Base-by-base conservation (phyloP, 2,329 filamentous ascomycete species). In the Gnomoniopsis sp. region DNA sequence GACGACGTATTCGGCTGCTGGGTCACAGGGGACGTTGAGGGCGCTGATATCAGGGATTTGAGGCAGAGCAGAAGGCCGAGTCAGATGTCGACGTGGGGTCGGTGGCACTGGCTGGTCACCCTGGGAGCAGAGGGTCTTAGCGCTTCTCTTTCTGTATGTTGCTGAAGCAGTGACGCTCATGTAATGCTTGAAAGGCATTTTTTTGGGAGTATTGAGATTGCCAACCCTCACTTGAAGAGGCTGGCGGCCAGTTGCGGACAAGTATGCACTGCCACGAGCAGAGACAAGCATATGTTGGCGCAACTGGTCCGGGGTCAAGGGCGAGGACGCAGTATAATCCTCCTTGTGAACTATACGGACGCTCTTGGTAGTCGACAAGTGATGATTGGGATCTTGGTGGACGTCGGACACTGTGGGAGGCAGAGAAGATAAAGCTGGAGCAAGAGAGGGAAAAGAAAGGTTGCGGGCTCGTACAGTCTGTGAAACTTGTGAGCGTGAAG, bases 1-100 rank as follows among this genome's bases (percentile, higher is more conserved):
- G 55, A 99, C 86, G 4, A 89, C 88, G 66, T 97, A 97, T 65
- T 96, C 91, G 56, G 88, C 85, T 21, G 83, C 82, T 1, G 80
- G 78, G 62, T 93, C 89, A 50, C 86, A 78, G 0, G 85, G 80
- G 0, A 96, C 79, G 4, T 81, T 77, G 47, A 96, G 78, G 53
- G 87, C 80, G 72, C 86, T 85, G 54, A 96, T 85, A 63, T 92
- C 87, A 10, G 93, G 93, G 6, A 80, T 76, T 59, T 88, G 85
- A 1, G 93, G 90, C 6, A 95, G 77, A 2, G 80, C 78, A n/a
- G 87, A 88, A 1, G 89, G 84, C 63, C 88, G 83, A 48, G 88
- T 87, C 6, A 90, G 79, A 52, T 86, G 81, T 64, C 86, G 80
- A 69, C 80, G 85, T 55, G 80, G 81, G 53, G 81, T 83, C 34